These are phyloP conservation scores for Paecilomyces niveus DNA, from an alignment of 2,329 filamentous ascomycete genomes.

Conservation along the genomic window DNA sequence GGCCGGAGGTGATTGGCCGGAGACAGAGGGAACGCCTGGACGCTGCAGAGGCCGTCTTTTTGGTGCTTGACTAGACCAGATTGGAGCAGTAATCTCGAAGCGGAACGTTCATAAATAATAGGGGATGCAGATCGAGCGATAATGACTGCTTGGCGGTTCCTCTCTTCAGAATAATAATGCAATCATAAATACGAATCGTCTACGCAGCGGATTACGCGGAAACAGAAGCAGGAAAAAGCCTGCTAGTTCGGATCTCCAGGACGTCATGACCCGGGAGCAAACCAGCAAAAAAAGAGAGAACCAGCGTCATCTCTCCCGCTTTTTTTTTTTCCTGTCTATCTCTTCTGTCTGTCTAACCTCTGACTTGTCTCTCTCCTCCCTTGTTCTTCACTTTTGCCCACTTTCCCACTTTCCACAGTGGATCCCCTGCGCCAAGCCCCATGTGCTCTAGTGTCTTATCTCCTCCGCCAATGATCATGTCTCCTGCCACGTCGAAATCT, in stretches of 20 bases:
- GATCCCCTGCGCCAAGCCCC: neutral
- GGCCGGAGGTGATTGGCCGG: conserved; percentile 7
- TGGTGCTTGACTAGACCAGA: no score
- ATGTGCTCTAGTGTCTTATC: neutral
- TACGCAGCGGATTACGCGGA: no score
- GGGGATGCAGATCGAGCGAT: no score
- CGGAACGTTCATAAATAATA: no score
- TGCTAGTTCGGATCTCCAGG: neutral
- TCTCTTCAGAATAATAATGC: no score
- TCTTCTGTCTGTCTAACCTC: neutral
- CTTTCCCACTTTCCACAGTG: neutral
- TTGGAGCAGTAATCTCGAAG: no score
- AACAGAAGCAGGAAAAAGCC: no score
- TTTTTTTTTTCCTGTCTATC: neutral
- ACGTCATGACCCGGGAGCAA: neutral
- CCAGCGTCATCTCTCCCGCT: no score
- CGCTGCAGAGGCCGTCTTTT: neutral
- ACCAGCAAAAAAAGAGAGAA: no score
- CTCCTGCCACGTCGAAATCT: conserved; percentile 13
- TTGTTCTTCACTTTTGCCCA: neutral
- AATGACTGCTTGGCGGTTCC: no score
- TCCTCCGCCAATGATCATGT: conserved; percentile 9
- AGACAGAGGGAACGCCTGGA: neutral
- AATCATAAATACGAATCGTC: no score
- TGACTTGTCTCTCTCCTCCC: neutral